Percentiles rank a stretch among this genome's conserved stretches.
Conservation (phyloP, 495 filamentous ascomycete species). For the Cercophora scortea region DNA sequence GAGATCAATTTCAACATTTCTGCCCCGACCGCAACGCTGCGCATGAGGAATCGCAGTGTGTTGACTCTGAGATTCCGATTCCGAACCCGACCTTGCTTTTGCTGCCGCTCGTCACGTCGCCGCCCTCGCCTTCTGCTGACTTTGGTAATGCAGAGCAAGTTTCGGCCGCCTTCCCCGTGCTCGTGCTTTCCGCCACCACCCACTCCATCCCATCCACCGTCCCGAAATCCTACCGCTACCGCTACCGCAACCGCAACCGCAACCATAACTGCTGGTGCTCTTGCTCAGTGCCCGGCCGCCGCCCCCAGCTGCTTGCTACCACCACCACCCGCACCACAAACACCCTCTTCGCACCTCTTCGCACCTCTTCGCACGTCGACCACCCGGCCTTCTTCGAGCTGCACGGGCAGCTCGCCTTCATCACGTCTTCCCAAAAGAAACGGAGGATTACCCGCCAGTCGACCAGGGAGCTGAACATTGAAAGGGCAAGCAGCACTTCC, state of each 20-base stretch:
- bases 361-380: slow-evolving; percentile 3
- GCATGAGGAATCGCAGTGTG: no score
- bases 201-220: background rate
- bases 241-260: background rate
- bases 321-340: background rate
- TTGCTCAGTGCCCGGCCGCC: slow-evolving; percentile 3
- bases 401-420: slow-evolving; percentile 67
- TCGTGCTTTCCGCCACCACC: background rate
- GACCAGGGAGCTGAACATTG: slow-evolving; percentile 24
- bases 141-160: background rate
- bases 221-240: background rate
- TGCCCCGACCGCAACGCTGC: no score
- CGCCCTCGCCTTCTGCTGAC: background rate
- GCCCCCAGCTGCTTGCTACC: slow-evolving; percentile 4
- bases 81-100: background rate
- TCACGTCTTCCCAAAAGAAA: slow-evolving; percentile 88
- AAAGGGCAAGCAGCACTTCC: slow-evolving; percentile 21
- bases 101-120: background rate
- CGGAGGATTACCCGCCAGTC: slow-evolving; percentile 64
- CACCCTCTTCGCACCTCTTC: no score
- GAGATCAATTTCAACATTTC: no score
- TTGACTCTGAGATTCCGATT: no score
- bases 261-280: background rate
- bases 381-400: slow-evolving; percentile 33
- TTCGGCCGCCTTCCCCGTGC: background rate